phyloP scores from a whole-genome alignment of 2,329 filamentous ascomycete genomes.

The Massarina eburnea region DNA sequence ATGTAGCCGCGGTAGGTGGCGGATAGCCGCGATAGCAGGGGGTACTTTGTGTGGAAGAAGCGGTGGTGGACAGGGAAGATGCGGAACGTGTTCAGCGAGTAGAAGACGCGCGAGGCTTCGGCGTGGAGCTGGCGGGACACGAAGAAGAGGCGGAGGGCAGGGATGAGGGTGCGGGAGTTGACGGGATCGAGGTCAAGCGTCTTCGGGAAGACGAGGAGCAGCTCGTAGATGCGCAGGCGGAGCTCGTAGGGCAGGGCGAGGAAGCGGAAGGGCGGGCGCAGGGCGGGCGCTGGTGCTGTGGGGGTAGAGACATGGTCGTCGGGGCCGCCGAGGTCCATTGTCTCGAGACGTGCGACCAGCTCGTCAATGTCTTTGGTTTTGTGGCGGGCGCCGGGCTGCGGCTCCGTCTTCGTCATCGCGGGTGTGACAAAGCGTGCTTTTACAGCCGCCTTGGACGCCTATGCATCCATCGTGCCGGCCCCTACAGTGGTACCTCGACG shows the following conservation, averaged over 20 bases:
- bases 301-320: slow-evolving; percentile 8
- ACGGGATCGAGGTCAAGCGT: slow-evolving; percentile 68
- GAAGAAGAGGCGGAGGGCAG: slow-evolving; percentile 66
- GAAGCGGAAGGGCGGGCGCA: slow-evolving; percentile 49
- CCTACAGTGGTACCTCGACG: too few relatives aligned
- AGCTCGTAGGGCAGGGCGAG: slow-evolving; percentile 57
- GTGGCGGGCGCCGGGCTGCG: slow-evolving; percentile 9
- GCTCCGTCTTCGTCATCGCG: slow-evolving; percentile 12
- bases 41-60: slow-evolving; percentile 72
- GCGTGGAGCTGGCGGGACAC: slow-evolving; percentile 55
- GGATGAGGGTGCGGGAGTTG: slow-evolving; percentile 65
- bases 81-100: slow-evolving; percentile 55
- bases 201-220: slow-evolving; percentile 51
- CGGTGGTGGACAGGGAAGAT: slow-evolving; percentile 57
- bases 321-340: slow-evolving; percentile 19
- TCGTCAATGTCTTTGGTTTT: slow-evolving; percentile 30
- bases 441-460: slow-evolving; percentile 39
- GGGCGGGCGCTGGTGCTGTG: slow-evolving; percentile 4
- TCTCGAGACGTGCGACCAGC: slow-evolving; percentile 27
- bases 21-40: slow-evolving; percentile 67
- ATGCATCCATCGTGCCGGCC: slow-evolving; percentile 47
- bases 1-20: slow-evolving; percentile 61
- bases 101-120: slow-evolving; percentile 55
- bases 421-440: too few relatives aligned
- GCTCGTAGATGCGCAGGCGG: slow-evolving; percentile 52